Evolutionary conservation across 1,284 basidiomycete species (phyloP), one percentile per base, ranked within the genome.

Genomic region (Cryptococcus sp.): DNA sequence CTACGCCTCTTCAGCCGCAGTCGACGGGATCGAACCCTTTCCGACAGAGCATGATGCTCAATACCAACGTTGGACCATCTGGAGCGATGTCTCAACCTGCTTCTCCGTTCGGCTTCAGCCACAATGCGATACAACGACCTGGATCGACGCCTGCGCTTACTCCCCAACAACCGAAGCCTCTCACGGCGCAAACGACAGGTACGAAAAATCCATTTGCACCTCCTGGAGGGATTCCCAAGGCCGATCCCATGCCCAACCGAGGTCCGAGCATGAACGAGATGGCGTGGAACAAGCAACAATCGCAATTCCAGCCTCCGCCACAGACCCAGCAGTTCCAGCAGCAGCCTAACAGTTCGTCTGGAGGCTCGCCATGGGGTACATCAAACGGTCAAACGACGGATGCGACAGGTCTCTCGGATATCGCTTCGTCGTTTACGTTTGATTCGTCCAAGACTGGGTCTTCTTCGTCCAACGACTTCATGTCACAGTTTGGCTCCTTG

Each of bases 181-280:
- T 97, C n/a, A 82, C 82, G 62, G 79, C 90, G 5, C 93, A 97
- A 69, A 83, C 86, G 70, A 98, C 94, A 1, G 93, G 94, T 18
- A 89, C 88, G 2, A 84, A 84, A 62, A 98, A 98, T 77, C 94
- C 94, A 0, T 98, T 98, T 62, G 92, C 92, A 6, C 80, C 83
- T 77, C 80, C 2, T 77, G 82, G 36, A 73, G 83, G n/a, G 74
- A 50, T 7, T 53, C 58, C 6, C 35, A 52, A 3, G 14, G 16
- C 24, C n/a, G 14, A 28, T 84, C 2, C 82, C 84, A 16, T 86
- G 18, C 28, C 28, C 28, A 83, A 86, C 3, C 86, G 84, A 67
- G 78, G 78, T 18, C 88, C 86, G 10, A 87, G 86, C 1, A 75
- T 97, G 61, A 82, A 87, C 71, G 86, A 95, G 63, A 72, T 97